Evolutionary conservation across 257 asterid genomes (phyloP).

Genomic region (Solanum dulcamara): DNA sequence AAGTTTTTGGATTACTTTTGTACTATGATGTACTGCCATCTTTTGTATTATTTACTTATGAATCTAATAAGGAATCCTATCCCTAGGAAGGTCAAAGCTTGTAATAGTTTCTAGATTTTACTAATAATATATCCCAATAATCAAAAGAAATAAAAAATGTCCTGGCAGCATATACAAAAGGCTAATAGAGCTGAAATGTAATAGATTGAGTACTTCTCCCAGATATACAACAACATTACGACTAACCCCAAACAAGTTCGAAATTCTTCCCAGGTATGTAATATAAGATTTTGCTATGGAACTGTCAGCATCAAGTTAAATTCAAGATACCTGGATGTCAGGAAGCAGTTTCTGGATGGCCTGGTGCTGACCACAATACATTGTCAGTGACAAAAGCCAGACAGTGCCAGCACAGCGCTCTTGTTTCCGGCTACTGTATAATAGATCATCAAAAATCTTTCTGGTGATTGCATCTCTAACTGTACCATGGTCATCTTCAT

Average conservation of each 20-base stretch:
- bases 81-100: background rate
- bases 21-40: background rate
- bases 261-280: background rate
- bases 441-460: conserved; percentile 81
- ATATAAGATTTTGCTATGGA: background rate
- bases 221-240: background rate
- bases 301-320: background rate
- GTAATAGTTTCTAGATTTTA: background rate
- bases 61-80: background rate
- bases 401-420: conserved; percentile 99
- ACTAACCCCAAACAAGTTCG: background rate
- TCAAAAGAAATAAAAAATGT: background rate
- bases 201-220: background rate
- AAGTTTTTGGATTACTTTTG: background rate
- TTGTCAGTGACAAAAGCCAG: conserved; percentile 83
- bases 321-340: conserved; percentile 73
- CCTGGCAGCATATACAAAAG: background rate
- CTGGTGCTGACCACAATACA: conserved; percentile 81
- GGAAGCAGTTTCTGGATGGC: conserved; percentile 87
- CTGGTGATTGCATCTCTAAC: conserved; percentile 78
- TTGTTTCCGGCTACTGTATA: conserved; percentile 87
- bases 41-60: background rate
- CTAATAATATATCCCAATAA: background rate
- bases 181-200: background rate
- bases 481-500: conserved; percentile 47